Conservation (phyloP, 495 filamentous ascomycete species). For the Penicillium daleae region DNA sequence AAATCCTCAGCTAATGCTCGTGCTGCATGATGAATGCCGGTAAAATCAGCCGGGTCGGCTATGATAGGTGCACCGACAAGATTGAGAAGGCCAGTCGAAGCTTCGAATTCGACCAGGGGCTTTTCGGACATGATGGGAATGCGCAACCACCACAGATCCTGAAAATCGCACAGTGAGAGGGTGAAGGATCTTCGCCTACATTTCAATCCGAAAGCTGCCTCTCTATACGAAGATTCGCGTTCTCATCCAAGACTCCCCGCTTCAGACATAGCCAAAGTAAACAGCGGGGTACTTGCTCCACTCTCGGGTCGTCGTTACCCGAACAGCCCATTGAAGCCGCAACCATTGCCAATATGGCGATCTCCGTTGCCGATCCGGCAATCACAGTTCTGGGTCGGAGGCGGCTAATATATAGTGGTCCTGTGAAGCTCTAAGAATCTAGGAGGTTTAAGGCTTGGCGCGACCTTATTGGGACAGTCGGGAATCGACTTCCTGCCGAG, state of each 20-base stretch:
- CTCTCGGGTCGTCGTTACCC: conserved; percentile 21
- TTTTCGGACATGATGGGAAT: conserved; percentile 16
- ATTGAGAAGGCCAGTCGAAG: conserved; percentile 3
- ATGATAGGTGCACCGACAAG: conserved; percentile 23
- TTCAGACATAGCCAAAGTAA: not conserved
- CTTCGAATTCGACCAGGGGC: conserved; percentile 20
- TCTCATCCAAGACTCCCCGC: not conserved
- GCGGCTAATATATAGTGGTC: not conserved
- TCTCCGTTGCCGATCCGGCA: conserved; percentile 17
- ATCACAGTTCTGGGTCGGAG: conserved; percentile 5
- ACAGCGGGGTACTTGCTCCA: conserved; percentile 3
- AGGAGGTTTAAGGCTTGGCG: too few species aligned
- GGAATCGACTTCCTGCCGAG: too few species aligned
- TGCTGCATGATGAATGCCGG: conserved; percentile 69
- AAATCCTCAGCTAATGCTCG: conserved; percentile 72
- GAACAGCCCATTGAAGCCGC: conserved; percentile 13
- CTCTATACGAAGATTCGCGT: not conserved
- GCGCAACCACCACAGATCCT: not conserved
- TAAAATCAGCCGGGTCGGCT: conserved; percentile 55
- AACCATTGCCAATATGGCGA: conserved; percentile 10
- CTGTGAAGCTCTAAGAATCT: too few species aligned
- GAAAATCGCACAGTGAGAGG: not conserved
- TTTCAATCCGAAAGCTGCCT: not conserved
- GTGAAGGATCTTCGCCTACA: not conserved
- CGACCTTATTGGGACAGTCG: too few species aligned